Conservation (phyloP, 768 basidiomycete genomes). For the Trametes gibbosa region DNA sequence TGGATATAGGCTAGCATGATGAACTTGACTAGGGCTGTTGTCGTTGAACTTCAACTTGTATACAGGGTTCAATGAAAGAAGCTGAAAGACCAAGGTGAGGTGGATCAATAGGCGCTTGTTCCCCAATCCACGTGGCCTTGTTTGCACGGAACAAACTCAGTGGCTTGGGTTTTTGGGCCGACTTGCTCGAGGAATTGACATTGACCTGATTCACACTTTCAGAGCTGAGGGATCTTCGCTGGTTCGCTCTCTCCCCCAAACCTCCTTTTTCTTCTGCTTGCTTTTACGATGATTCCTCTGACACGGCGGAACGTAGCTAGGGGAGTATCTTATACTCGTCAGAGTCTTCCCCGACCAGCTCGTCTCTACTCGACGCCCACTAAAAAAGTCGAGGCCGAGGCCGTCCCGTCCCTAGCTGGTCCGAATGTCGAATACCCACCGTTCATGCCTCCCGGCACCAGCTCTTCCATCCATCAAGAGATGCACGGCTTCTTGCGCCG, state of each 20-base stretch:
- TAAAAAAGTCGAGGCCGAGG: slow-evolving; percentile 52
- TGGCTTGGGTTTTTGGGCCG: too few relatives aligned
- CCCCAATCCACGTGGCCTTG: not conserved
- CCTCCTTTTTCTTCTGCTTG: not conserved
- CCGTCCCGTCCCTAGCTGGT: slow-evolving; percentile 40
- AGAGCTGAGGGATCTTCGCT: slow-evolving; percentile 8
- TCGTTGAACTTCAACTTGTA: too few relatives aligned
- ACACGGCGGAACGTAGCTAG: slow-evolving; percentile 23
- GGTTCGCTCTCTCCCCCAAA: slow-evolving; percentile 8
- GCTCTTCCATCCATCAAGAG: slow-evolving; percentile 29
- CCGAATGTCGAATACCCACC: slow-evolving; percentile 39
- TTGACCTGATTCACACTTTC: too few relatives aligned
- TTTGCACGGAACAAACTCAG: slow-evolving; percentile 13
- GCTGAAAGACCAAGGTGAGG: not conserved
- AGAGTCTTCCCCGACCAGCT: slow-evolving; percentile 64
- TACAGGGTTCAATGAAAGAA: not conserved
- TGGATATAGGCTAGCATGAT: too few relatives aligned
- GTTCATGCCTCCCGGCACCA: slow-evolving; percentile 34
- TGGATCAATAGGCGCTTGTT: not conserved
- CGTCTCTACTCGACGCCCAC: slow-evolving; percentile 70
- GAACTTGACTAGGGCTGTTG: too few relatives aligned
- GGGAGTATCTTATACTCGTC: slow-evolving; percentile 58
- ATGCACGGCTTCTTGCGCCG: slow-evolving; percentile 52
- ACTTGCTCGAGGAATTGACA: too few relatives aligned
- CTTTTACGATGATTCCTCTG: slow-evolving; percentile 31